A percentile compares a stretch with the other conserved stretches of the same genome.
These are phyloP conservation scores for Westerdykella ornata DNA, from an alignment of 2,329 filamentous ascomycete species.

Conservation along the genomic window DNA sequence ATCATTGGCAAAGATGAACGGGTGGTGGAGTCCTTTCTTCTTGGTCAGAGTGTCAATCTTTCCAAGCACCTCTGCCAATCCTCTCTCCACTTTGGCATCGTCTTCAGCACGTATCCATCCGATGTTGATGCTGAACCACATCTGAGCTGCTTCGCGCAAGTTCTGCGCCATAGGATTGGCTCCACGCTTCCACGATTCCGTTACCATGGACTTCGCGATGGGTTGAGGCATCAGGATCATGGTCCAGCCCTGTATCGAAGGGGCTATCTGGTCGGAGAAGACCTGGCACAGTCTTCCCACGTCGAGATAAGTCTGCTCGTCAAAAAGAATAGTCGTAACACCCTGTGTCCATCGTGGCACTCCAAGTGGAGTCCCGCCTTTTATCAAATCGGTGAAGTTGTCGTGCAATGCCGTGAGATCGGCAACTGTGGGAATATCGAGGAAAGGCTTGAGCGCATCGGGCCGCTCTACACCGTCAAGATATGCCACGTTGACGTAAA, in stretches of 20 bases:
- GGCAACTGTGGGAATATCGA: neutral
- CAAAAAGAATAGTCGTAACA: slow-evolving; percentile 4
- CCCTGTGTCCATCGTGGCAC: slow-evolving; percentile 6
- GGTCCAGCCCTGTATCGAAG: slow-evolving; percentile 1
- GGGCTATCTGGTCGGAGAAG: neutral
- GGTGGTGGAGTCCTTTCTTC: neutral
- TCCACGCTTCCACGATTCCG: slow-evolving; percentile 1
- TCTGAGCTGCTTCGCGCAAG: neutral
- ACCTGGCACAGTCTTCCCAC: slow-evolving; percentile 1
- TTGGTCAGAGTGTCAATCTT: neutral
- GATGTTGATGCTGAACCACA: slow-evolving; percentile 5
- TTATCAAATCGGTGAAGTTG: slow-evolving; percentile 3
- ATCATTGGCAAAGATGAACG: slow-evolving; percentile 1
- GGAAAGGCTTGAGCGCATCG: slow-evolving; percentile 2
- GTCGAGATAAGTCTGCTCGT: slow-evolving; percentile 3
- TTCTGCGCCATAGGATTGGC: slow-evolving; percentile 1
- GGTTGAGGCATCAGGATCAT: slow-evolving; percentile 5
- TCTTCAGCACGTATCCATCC: slow-evolving; percentile 3
- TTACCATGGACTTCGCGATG: slow-evolving; percentile 3
- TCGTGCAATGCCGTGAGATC: slow-evolving; percentile 1
- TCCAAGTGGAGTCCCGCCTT: neutral
- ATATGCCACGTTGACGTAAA: slow-evolving; percentile 1
- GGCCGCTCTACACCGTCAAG: slow-evolving; percentile 1
- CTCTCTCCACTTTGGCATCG: slow-evolving; percentile 2
- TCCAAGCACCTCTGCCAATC: neutral